A percentile compares a stretch with the other conserved stretches of the same genome.
Evolutionary conservation across 2,329 filamentous ascomycete genomes (phyloP).

Genomic region (Hypocreales sp.): DNA sequence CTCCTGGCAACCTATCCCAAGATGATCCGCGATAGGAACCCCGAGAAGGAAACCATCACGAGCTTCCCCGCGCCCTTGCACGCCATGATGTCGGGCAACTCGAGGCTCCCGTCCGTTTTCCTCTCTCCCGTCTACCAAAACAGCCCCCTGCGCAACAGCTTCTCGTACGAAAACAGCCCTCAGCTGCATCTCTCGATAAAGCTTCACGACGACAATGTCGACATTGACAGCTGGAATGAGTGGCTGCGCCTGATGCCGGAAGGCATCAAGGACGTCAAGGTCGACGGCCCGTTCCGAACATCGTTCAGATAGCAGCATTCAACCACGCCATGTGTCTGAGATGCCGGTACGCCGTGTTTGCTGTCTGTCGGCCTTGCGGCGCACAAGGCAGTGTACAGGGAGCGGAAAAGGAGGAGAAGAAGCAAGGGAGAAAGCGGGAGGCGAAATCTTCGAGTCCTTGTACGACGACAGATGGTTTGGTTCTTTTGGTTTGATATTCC

Average conservation of each 20-base stretch:
- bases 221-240: constrained; percentile 38
- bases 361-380: too few species aligned
- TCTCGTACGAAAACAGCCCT: constrained; percentile 26
- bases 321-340: neutral
- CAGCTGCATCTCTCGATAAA: constrained; percentile 35
- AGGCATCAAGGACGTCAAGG: constrained; percentile 36
- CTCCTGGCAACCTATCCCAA: constrained; percentile 35
- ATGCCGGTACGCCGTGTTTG: neutral
- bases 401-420: too few species aligned
- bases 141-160: constrained; percentile 19
- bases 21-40: constrained; percentile 32
- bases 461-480: too few species aligned
- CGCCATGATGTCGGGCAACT: constrained; percentile 37
- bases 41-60: constrained; percentile 29
- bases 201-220: constrained; percentile 33
- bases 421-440: too few species aligned
- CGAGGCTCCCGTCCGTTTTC: constrained; percentile 38
- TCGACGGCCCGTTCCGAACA: constrained; percentile 31
- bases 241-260: constrained; percentile 44
- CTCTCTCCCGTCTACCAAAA: constrained; percentile 32
- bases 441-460: too few species aligned
- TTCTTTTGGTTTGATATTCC: too few species aligned
- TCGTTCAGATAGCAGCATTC: constrained; percentile 8
- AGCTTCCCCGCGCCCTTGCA: constrained; percentile 38
- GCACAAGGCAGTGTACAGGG: too few species aligned